Base-by-base conservation (phyloP, 495 filamentous ascomycete species). In the Evernia prunastri region DNA sequence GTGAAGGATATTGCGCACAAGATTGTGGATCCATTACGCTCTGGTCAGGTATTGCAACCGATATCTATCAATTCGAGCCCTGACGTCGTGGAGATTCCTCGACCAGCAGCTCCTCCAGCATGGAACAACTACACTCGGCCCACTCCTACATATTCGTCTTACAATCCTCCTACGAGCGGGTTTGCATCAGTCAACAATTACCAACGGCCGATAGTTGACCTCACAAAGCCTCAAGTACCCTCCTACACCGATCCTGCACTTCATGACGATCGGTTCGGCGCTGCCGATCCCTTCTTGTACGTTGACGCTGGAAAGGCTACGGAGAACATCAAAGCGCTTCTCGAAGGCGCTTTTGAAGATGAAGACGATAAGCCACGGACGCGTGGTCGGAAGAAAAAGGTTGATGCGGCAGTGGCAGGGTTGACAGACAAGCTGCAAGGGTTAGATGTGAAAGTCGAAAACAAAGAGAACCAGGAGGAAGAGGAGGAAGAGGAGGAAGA, bases 331-430 rank as follows among this genome's bases (percentile, higher is more conserved):
- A 96, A 96, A 73, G 90, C 88, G 37, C 73, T 96, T 20, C 78
- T 96, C 5, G 90, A 96, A 74, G 92, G 92, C 27, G 87, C 87
- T 3, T 87, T 96, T 67, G 92, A 94, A 56, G 90, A 92, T 56
- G 88, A 90, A 27, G 87, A 91, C 49, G 87, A 87, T 56, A 79
- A 83, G 60, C 74, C 80, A 33, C 70, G 80, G 57, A 80, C 77
- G 9, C 78, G 84, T 43, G 68, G 79, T 17, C 78, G 84, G 56
- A 78, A 75, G 65, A 87, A 86, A 72, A 81, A 79, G 67, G 49
- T 66, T 23, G 67, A 74, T 25, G 74, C 74, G 60, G 78, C 80
- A 15, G 70, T 79, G 40, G 82, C 80, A 63, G 78, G 81, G 56
- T 72, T 90, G 57, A 79, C 83, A 39, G 78, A 76, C 57, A 86